These are phyloP conservation scores for Russula foetens DNA, from an alignment of 768 basidiomycete genomes.

Conservation along the genomic window DNA sequence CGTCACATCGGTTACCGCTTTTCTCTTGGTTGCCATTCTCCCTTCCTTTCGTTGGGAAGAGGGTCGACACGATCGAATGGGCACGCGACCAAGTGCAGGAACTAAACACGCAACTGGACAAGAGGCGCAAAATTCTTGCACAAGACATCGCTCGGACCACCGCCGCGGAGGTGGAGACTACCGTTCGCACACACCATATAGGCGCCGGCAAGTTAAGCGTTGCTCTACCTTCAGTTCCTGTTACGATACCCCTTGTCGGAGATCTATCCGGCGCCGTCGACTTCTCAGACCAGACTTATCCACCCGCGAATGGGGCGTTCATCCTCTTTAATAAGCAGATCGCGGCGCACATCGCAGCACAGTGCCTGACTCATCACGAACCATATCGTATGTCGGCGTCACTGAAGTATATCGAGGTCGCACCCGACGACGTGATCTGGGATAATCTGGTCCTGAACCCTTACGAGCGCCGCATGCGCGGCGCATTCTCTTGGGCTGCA, in stretches of 20 bases:
- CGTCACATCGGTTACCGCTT: slow-evolving; percentile 60
- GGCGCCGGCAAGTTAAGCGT: slow-evolving; percentile 23
- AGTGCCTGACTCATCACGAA: slow-evolving; percentile 67
- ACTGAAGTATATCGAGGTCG: slow-evolving; percentile 64
- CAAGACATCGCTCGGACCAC: slow-evolving; percentile 24
- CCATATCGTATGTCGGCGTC: slow-evolving; percentile 69
- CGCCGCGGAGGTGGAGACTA: slow-evolving; percentile 17
- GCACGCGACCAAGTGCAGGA: slow-evolving; percentile 64
- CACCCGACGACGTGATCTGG: slow-evolving; percentile 90
- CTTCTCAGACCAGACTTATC: slow-evolving; percentile 26
- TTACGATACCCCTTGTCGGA: slow-evolving; percentile 13
- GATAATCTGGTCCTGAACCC: slow-evolving; percentile 81
- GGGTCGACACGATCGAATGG: slow-evolving; percentile 95
- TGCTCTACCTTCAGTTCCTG: slow-evolving; percentile 2
- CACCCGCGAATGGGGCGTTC: slow-evolving; percentile 55
- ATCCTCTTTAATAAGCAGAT: slow-evolving; percentile 90
- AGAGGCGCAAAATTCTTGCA: slow-evolving; percentile 25
- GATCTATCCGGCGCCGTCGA: slow-evolving; percentile 14
- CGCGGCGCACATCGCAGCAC: slow-evolving; percentile 80
- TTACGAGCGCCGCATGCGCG: slow-evolving; percentile 48
- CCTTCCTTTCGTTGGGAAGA: slow-evolving; percentile 65
- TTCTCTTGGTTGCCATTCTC: slow-evolving; percentile 45
- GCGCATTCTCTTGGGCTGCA: slow-evolving; percentile 53
- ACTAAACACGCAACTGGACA: slow-evolving; percentile 21
- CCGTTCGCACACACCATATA: slow-evolving; percentile 17